Conservation (phyloP, 306 rosid genomes). For the Ceratonia siliqua region DNA sequence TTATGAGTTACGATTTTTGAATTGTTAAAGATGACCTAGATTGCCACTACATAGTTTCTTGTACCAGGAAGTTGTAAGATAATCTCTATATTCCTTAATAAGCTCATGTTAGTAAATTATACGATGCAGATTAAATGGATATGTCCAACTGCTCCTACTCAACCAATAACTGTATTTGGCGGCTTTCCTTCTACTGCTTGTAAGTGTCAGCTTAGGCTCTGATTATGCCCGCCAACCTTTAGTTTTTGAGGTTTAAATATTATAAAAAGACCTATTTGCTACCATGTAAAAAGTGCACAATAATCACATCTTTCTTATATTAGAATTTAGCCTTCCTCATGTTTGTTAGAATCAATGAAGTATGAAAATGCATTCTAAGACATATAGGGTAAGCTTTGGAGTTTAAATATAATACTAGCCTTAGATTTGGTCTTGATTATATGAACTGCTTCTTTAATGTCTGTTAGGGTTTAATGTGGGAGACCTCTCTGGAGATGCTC, state of each 20-base stretch:
- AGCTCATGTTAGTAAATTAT: constrained; percentile 17
- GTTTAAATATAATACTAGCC: constrained; percentile 6
- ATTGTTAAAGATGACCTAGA: constrained; percentile 8
- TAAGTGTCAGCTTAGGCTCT: constrained; percentile 44
- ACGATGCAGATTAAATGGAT: constrained; percentile 93
- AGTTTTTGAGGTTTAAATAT: constrained; percentile 1
- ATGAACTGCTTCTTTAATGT: constrained; percentile 18
- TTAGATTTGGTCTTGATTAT: constrained; percentile 13
- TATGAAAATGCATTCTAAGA: constrained; percentile 1
- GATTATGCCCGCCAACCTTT: not conserved
- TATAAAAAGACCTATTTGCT: constrained; percentile 26
- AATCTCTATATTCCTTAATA: constrained; percentile 8
- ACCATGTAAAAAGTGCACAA: not conserved
- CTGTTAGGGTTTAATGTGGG: constrained; percentile 88
- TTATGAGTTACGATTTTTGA: constrained; percentile 18
- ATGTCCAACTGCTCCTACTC: constrained; percentile 99
- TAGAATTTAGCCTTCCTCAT: not conserved
- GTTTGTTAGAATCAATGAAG: not conserved
- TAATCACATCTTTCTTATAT: not conserved
- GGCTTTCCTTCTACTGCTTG: constrained; percentile 99
- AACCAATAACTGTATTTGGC: constrained; percentile 73
- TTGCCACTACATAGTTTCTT: not conserved
- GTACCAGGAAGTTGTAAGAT: not conserved
- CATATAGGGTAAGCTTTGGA: not conserved
- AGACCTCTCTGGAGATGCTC: constrained; percentile 82